Conservation (phyloP, 1,284 basidiomycete species). For the Athelia sp. region DNA sequence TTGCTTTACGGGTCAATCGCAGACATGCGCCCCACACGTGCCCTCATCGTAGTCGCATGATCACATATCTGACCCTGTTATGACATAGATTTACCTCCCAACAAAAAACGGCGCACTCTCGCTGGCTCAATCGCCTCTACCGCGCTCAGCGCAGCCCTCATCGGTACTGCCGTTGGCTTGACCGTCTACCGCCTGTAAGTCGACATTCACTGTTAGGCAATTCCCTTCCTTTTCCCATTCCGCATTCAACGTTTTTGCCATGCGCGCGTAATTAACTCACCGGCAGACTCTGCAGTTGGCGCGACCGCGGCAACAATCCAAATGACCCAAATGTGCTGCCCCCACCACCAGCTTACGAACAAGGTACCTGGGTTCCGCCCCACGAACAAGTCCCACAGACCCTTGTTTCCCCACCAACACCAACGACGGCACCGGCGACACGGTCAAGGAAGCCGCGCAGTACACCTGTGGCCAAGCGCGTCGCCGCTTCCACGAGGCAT, state of each 20-base stretch:
- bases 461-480: slow-evolving; percentile 23
- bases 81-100: slow-evolving; percentile 41
- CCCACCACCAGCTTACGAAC: slow-evolving; percentile 62
- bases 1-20: too few species aligned
- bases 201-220: neutral
- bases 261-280: slow-evolving; percentile 4
- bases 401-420: slow-evolving; percentile 14
- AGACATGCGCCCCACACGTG: too few species aligned
- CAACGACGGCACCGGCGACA: slow-evolving; percentile 6
- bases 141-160: slow-evolving; percentile 73
- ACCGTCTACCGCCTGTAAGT: slow-evolving; percentile 79
- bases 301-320: slow-evolving; percentile 53
- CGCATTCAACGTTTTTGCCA: neutral
- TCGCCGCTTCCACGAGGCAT: slow-evolving; percentile 29
- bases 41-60: neutral
- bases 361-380: slow-evolving; percentile 49
- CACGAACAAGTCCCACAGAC: slow-evolving; percentile 15
- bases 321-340: slow-evolving; percentile 29
- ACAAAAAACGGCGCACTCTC: slow-evolving; percentile 61
- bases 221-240: slow-evolving; percentile 2
- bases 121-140: slow-evolving; percentile 75
- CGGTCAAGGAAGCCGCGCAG: slow-evolving; percentile 20
- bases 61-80: slow-evolving; percentile 8
- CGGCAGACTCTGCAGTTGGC: slow-evolving; percentile 41
- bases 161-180: slow-evolving; percentile 76